Percentiles rank a stretch among this genome's conserved stretches.
Evolutionary conservation across 257 asterid species (phyloP).

Genomic region (Hygrophila difformis): DNA sequence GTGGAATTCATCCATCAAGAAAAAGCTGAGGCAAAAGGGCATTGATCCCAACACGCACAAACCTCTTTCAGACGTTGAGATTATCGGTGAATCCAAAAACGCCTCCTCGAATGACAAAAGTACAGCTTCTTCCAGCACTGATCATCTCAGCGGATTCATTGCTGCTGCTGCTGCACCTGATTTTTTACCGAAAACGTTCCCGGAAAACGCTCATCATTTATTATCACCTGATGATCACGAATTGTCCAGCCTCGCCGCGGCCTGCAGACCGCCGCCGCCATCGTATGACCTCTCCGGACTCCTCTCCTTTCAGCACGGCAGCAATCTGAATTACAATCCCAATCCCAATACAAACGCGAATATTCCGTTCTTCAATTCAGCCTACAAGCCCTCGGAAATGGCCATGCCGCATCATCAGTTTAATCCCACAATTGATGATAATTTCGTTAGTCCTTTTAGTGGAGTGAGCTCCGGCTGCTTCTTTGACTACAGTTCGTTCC

Average conservation of each 20-base stretch:
- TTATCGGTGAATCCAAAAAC: constrained; percentile 1
- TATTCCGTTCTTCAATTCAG: constrained; percentile 26
- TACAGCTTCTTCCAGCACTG: constrained; percentile 12
- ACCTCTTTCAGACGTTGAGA: constrained; percentile 26
- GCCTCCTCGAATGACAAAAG: constrained; percentile 8
- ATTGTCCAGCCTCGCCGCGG: constrained; percentile 5
- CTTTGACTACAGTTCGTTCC: constrained; percentile 23
- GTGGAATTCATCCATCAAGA: constrained; percentile 52
- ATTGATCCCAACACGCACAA: constrained; percentile 49
- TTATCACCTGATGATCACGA: too few species aligned
- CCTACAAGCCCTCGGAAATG: constrained; percentile 20
- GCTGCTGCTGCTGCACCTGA: constrained; percentile 10
- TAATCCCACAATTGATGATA: neutral
- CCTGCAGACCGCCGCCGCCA: constrained; percentile 23
- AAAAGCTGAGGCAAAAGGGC: constrained; percentile 39
- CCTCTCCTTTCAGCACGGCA: constrained; percentile 30
- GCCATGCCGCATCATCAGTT: constrained; percentile 16
- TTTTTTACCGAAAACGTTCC: too few species aligned
- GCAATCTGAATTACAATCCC: constrained; percentile 10
- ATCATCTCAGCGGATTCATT: too few species aligned
- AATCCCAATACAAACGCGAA: constrained; percentile 15
- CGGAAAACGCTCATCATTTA: too few species aligned
- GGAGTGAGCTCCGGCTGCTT: constrained; percentile 16
- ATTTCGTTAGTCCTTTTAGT: constrained; percentile 14
- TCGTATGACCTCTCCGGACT: constrained; percentile 22